Conservation (phyloP, 1,284 basidiomycete genomes). For the Ceratobasidium sp. region DNA sequence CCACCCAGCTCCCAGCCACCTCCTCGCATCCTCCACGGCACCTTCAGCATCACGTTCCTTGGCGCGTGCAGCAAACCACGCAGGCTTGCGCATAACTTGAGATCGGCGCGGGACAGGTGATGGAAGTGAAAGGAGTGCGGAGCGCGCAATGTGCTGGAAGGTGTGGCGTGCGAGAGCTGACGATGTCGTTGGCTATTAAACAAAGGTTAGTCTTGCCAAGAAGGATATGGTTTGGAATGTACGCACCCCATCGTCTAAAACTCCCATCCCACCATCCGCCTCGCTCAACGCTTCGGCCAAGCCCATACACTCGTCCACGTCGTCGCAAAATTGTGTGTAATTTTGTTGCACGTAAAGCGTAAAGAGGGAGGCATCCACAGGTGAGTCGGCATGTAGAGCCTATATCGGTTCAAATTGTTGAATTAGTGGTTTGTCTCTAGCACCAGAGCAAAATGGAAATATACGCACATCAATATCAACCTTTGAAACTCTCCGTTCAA, state of each 20-base stretch:
- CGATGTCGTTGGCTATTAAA: slow-evolving; percentile 32
- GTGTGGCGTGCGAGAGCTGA: slow-evolving; percentile 72
- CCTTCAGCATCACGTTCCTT: slow-evolving; percentile 68
- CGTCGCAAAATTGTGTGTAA: slow-evolving; percentile 82
- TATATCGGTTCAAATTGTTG: slow-evolving; percentile 50
- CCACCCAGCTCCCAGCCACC: slow-evolving; percentile 72
- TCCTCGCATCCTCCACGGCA: slow-evolving; percentile 64
- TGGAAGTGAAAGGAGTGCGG: slow-evolving; percentile 84
- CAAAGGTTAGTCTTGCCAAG: slow-evolving; percentile 39
- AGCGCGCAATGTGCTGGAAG: slow-evolving; percentile 82
- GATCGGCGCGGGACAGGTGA: slow-evolving; percentile 79
- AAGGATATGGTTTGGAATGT: slow-evolving; percentile 39
- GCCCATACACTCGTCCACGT: slow-evolving; percentile 77
- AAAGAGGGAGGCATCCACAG: slow-evolving; percentile 89
- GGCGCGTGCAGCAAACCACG: slow-evolving; percentile 70
- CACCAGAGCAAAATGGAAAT: background rate
- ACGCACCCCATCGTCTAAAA: slow-evolving; percentile 65
- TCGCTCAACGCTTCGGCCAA: slow-evolving; percentile 83
- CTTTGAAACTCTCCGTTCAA: slow-evolving; percentile 75
- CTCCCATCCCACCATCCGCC: slow-evolving; percentile 76
- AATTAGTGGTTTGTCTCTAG: background rate
- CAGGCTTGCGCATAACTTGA: slow-evolving; percentile 83
- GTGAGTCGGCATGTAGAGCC: slow-evolving; percentile 84
- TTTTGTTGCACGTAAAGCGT: slow-evolving; percentile 95
- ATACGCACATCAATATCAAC: slow-evolving; percentile 80